phyloP scores from a whole-genome alignment of 2,329 filamentous ascomycete genomes.

The Dichotomopilus funicola region DNA sequence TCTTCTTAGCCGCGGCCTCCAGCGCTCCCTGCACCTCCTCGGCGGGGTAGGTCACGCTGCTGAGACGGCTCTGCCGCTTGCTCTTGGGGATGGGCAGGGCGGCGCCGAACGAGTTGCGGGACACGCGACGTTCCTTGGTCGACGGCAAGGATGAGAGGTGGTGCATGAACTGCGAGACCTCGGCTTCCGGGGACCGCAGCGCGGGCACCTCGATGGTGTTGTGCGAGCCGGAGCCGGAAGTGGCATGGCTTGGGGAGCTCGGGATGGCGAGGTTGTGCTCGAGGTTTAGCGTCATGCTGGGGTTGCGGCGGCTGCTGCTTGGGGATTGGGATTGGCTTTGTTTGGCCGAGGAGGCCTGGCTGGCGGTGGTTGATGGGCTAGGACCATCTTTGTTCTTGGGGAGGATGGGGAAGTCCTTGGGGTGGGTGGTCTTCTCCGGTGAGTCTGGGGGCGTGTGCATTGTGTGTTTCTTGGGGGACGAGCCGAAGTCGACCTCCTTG shows the following conservation, averaged over 20 bases:
- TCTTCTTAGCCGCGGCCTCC: conserved; percentile 37
- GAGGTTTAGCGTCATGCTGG: conserved; percentile 1
- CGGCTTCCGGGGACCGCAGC: conserved; percentile 59
- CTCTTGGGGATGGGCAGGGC: conserved; percentile 66
- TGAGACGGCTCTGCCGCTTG: conserved; percentile 62
- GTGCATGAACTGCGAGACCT: conserved; percentile 66
- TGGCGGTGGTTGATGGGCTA: neutral
- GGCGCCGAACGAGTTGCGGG: conserved; percentile 69
- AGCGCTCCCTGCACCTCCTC: conserved; percentile 30
- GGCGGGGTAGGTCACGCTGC: conserved; percentile 43
- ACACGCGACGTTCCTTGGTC: conserved; percentile 59
- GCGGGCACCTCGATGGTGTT: conserved; percentile 64
- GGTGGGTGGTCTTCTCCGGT: conserved; percentile 11
- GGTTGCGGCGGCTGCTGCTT: neutral
- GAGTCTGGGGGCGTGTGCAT: conserved; percentile 19
- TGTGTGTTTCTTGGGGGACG: neutral
- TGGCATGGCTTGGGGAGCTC: conserved; percentile 6
- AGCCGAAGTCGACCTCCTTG: conserved; percentile 15
- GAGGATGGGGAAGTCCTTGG: conserved; percentile 8
- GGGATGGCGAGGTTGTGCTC: conserved; percentile 19
- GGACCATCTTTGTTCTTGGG: conserved; percentile 14
- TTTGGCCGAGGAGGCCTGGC: too few species aligned
- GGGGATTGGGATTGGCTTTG: too few species aligned
- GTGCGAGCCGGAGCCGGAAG: conserved; percentile 23
- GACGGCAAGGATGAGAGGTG: conserved; percentile 62